Conservation (phyloP, 106 monocot species). For the Allium fistulosum region DNA sequence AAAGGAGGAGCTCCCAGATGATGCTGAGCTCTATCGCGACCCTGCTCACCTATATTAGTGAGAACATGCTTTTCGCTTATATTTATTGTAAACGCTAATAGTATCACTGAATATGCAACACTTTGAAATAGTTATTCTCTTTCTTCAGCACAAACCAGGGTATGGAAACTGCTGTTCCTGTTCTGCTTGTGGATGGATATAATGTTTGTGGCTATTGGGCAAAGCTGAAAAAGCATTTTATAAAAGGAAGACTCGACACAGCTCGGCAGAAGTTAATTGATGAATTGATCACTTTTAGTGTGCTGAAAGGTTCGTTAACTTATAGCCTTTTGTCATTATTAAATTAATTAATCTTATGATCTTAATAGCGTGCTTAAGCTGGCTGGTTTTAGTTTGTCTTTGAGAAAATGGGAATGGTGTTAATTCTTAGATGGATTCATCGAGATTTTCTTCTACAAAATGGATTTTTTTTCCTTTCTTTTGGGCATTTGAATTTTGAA, state of each 20-base stretch:
- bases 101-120: neutral
- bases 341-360: too few relatives aligned
- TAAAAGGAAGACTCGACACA: conserved; percentile 70
- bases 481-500: neutral
- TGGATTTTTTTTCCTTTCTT: neutral
- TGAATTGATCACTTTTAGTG: conserved; percentile 77
- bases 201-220: conserved; percentile 98
- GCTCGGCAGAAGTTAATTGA: conserved; percentile 84
- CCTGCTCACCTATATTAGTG: conserved; percentile 73
- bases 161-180: conserved; percentile 63
- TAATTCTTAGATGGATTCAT: neutral
- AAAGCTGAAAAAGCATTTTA: conserved; percentile 90
- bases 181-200: conserved; percentile 93
- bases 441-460: neutral
- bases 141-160: conserved; percentile 76
- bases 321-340: too few relatives aligned
- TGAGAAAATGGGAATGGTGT: neutral
- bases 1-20: conserved; percentile 73
- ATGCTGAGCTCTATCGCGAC: conserved; percentile 57
- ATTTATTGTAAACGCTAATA: conserved; percentile 14
- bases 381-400: neutral
- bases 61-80: conserved; percentile 18
- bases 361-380: neutral
- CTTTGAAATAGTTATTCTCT: conserved; percentile 14
- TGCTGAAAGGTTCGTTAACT: conserved; percentile 57